phyloP scores from a whole-genome alignment of 306 rosid species.

The Pterocarpus macrocarpus region DNA sequence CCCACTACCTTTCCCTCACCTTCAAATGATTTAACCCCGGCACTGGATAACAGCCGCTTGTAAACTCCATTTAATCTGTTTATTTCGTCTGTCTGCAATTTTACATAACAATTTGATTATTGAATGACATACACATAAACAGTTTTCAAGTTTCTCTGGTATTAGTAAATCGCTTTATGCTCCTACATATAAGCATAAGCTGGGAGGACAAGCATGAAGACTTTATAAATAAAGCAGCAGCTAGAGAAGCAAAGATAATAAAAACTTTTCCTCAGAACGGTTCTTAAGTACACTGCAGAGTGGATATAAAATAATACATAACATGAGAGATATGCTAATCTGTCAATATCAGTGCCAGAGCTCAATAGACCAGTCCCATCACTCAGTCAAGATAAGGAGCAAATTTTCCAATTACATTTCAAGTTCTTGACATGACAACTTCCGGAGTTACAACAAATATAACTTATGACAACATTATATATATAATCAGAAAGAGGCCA shows the following conservation, averaged over 20 bases:
- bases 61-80: constrained; percentile 87
- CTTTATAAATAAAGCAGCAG: constrained; percentile 15
- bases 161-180: constrained; percentile 27
- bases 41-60: constrained; percentile 84
- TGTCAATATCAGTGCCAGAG: too few relatives aligned
- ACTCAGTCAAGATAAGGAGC: too few relatives aligned
- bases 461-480: too few relatives aligned
- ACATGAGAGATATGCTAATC: too few relatives aligned
- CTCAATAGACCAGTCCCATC: too few relatives aligned
- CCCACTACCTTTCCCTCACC: constrained; percentile 91
- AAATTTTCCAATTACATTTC: too few relatives aligned
- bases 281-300: background rate
- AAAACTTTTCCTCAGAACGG: background rate
- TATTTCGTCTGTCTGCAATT: constrained; percentile 90
- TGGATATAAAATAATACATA: too few relatives aligned
- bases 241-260: constrained; percentile 25
- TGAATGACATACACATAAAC: constrained; percentile 13
- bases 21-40: constrained; percentile 89
- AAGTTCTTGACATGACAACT: too few relatives aligned
- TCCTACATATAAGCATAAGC: constrained; percentile 33
- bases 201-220: constrained; percentile 18
- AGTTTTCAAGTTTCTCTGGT: background rate
- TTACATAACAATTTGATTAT: constrained; percentile 7
- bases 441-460: too few relatives aligned
- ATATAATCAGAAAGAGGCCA: too few relatives aligned